Evolutionary conservation across 495 filamentous ascomycete species (phyloP), one percentile per base, ranked within the genome.

Genomic region (Hypoxylon fragiforme): DNA sequence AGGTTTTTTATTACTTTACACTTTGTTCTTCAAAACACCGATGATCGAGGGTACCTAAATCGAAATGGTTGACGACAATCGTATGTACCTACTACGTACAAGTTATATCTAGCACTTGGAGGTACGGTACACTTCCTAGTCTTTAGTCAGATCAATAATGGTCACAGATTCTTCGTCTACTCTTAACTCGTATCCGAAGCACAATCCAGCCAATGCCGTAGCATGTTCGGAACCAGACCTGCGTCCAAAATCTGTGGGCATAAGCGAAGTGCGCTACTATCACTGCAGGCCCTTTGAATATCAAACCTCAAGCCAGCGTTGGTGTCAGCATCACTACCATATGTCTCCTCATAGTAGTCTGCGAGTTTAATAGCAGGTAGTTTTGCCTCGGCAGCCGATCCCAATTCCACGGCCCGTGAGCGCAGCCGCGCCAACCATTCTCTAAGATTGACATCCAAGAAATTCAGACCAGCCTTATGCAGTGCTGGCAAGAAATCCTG

Each of bases 401-500:
- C 63, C 32, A 69, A 55, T 12, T 78, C 71, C 14, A 49, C 57
- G 30, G 62, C 64, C 1, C 62, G 52, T 13, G 55, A 48, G 19
- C 74, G 71, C 22, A 84, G 54, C 46, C 53, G 60, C 6, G 50
- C 38, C 8, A 83, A 35, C 80, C 81, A 84, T 18, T 76, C 66
- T 7, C 39, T 45, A 0, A 77, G 70, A 5, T 51, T 32, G 8
- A 83, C 71, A 6, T 70, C 63, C 26, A 77, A 69, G 44, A 84
- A 77, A 43, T 54, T 50, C 20, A 59, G 47, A 3, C 73, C 74
- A 1, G 75, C 71, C 4, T 62, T 42, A 22, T 65, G 71, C 12
- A 76, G 60, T 21, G 67, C 61, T 26, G 70, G 67, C 6, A 83
- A 50, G 32, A 82, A 68, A 14, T 75, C 58, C 4, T 74, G 63